Percentiles rank a stretch among this genome's conserved stretches.
Evolutionary conservation across 148 eudicot genomes (phyloP).

Genomic region (Chenopodium formosanum): DNA sequence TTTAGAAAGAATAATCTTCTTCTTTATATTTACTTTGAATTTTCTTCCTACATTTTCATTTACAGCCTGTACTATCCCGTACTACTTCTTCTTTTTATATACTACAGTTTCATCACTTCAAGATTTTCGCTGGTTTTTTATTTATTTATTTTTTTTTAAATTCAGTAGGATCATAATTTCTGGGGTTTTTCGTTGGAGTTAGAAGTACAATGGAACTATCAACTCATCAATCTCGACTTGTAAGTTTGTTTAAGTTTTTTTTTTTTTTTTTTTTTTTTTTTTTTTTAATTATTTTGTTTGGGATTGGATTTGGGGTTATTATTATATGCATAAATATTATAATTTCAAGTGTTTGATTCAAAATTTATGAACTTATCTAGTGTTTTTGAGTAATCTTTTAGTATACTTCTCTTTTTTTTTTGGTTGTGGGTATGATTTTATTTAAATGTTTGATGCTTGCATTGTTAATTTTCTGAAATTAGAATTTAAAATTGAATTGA

Average conservation of each 20-base stretch:
- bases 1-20: not conserved
- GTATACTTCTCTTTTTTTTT: too few species aligned
- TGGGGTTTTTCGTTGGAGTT: not conserved
- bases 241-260: not conserved
- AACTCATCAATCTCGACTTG: conserved; percentile 19
- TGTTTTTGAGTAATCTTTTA: not conserved
- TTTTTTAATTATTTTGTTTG: not conserved
- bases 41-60: not conserved
- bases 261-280: not conserved
- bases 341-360: too few species aligned
- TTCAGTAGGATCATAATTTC: not conserved
- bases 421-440: not conserved
- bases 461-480: not conserved
- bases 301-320: not conserved
- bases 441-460: not conserved
- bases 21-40: not conserved
- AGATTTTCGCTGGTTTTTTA: not conserved
- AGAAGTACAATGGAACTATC: conserved; percentile 18
- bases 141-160: too few species aligned
- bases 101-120: not conserved
- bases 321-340: too few species aligned
- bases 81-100: not conserved
- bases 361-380: not conserved
- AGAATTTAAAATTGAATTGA: not conserved
- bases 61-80: not conserved